These are phyloP conservation scores for Naganishia friedmannii DNA, from an alignment of 768 basidiomycete genomes.

Conservation along the genomic window DNA sequence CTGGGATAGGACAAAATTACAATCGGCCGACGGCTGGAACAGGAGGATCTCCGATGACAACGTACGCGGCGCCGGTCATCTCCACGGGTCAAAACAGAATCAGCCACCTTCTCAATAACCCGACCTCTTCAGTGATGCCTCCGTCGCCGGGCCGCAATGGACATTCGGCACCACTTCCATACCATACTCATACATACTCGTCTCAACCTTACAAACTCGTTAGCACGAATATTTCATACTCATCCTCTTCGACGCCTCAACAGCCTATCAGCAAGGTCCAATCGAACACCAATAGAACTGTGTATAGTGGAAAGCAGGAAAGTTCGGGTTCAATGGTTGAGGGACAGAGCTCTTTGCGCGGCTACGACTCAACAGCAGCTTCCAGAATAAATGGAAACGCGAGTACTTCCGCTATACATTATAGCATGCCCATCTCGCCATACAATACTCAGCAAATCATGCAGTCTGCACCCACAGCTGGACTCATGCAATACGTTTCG, in stretches of 20 bases:
- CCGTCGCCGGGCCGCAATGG: conserved; percentile 15
- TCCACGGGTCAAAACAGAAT: conserved; percentile 16
- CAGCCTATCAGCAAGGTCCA: not conserved
- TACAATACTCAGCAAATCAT: conserved; percentile 11
- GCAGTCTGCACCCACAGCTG: not conserved
- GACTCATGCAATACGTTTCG: conserved; percentile 13
- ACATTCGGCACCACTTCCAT: not conserved
- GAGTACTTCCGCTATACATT: not conserved
- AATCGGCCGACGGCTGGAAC: not conserved
- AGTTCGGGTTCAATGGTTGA: not conserved
- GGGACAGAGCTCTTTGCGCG: conserved; percentile 1
- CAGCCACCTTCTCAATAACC: conserved; percentile 17
- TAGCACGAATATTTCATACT: conserved; percentile 14
- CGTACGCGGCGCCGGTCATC: conserved; percentile 1
- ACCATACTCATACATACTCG: conserved; percentile 17
- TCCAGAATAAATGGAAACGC: conserved; percentile 3
- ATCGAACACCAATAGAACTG: conserved; percentile 8
- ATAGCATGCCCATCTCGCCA: conserved; percentile 16
- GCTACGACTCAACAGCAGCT: conserved; percentile 13
- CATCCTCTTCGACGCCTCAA: not conserved
- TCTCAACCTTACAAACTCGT: conserved; percentile 20
- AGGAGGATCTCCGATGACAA: not conserved
- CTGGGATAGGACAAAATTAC: not conserved
- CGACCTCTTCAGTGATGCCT: conserved; percentile 15
- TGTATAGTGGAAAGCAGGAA: conserved; percentile 20